Evolutionary conservation across 139 green algal species (phyloP), one percentile per base, ranked within the genome.

Genomic region (Chlorella ohadii): DNA sequence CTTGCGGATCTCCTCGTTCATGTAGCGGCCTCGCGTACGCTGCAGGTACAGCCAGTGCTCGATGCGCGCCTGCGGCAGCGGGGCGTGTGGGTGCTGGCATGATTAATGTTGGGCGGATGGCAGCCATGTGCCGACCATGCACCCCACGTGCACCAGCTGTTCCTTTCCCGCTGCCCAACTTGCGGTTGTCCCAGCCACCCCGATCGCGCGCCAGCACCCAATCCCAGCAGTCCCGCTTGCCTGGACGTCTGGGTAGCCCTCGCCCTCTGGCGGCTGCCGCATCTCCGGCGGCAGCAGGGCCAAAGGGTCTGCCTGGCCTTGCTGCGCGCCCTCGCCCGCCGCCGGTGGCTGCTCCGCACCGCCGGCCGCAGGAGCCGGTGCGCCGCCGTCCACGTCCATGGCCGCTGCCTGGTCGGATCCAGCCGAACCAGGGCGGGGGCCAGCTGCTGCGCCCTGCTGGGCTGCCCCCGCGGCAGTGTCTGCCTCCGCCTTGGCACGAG

Each of bases 1-100:
- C 71, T 85, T 85, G 4, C 83, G 63, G 22, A 86, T 68, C 28
- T 87, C 64, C 13, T 70, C 4, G 28, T 83, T 83, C 12, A 87
- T 65, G 65, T 57, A 78, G 33, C 56, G 65, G 28, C 83, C 74
- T 17, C 56, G 74, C 0, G 83, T 73, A 28, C 64, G 64, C 74
- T 87, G 83, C 16, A 86, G 47, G 72, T 86, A 39, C 55, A 86
- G 44, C 82, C 82, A 86, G 72, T 33, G 68, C 33, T 63, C 82
- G 28, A 86, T 44, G 20, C 47, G 59, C 22, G 39, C 67, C 68
- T 87, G 86, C 67, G 78, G 16, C 44, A 51, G 44, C 44, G 9
- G 44, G 6, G 44, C 7, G 44, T n/a, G n/a, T n/a, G n/a, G n/a
- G n/a, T n/a, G n/a, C n/a, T n/a, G n/a, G n/a, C n/a, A n/a, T n/a